These are phyloP conservation scores for Neopestalotiopsis clavispora DNA, from an alignment of 2,329 filamentous ascomycete species.

Conservation along the genomic window DNA sequence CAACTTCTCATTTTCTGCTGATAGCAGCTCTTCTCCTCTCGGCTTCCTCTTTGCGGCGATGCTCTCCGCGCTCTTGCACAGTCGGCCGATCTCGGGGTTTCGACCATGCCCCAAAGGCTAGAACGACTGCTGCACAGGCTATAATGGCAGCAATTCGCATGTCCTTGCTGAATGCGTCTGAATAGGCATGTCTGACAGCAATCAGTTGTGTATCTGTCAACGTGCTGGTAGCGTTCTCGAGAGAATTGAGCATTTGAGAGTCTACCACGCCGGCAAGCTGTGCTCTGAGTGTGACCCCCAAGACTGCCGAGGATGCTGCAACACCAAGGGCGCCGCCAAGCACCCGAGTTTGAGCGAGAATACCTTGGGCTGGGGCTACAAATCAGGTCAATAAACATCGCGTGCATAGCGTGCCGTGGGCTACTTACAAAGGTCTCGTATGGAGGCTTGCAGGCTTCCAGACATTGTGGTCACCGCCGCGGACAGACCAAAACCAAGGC, in stretches of 20 bases:
- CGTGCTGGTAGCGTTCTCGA: constrained; percentile 22
- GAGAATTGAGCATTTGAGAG: constrained; percentile 31
- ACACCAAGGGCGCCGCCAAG: constrained; percentile 61
- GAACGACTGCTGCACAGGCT: constrained; percentile 44
- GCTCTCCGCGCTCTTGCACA: constrained; percentile 31
- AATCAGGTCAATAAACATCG: constrained; percentile 21
- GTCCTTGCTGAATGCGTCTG: constrained; percentile 48
- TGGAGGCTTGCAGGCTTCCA: constrained; percentile 45
- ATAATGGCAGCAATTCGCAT: constrained; percentile 52
- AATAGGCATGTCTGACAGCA: constrained; percentile 44
- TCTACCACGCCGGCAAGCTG: constrained; percentile 35
- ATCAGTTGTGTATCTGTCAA: constrained; percentile 35
- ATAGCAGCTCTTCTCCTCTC: constrained; percentile 26
- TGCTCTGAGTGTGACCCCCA: constrained; percentile 38
- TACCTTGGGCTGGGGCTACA: constrained; percentile 56
- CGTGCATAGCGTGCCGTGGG: not conserved
- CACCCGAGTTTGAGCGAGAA: constrained; percentile 56
- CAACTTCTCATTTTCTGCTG: not conserved
- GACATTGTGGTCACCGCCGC: constrained; percentile 54
- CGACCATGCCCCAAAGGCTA: constrained; percentile 45
- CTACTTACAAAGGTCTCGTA: constrained; percentile 50
- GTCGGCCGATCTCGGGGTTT: constrained; percentile 32
- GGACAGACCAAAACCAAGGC: constrained; percentile 56
- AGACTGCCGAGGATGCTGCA: constrained; percentile 54
- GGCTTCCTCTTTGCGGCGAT: constrained; percentile 30